Evolutionary conservation across 2,329 filamentous ascomycete genomes (phyloP), one percentile per base, ranked within the genome.

Genomic region (Aspergillus pseudoglaucus): DNA sequence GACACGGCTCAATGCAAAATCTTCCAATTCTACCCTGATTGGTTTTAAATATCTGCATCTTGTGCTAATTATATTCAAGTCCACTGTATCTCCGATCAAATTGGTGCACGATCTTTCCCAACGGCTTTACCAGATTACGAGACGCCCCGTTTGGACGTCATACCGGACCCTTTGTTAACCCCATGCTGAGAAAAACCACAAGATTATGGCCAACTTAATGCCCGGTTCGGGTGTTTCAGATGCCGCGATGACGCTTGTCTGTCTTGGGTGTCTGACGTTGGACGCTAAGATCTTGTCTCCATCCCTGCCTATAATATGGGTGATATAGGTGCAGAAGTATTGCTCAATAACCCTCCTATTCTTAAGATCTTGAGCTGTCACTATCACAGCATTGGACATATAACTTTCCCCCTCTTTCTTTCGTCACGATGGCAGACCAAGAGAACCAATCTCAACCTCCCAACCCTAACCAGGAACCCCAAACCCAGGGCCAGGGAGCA

Each of bases 351-450:
- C 20, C 25, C 4, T 27, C 7, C 4, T 30, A 22, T 22, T 22
- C 22, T 30, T 30, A 12, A 30, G 25, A 12, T 9, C 25, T 9
- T 12, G n/a, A 6, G 4, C 1, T 15, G 4, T 38, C 14, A 20
- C 38, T 35, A 45, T 40, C 42, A 30, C 4, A 22, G 42, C 51
- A 53, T 52, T 48, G 41, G 12, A n/a, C 44, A 42, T 37, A 22
- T 22, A 41, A 39, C 44, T 22, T 40, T 45, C 39, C 18, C 43
- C 45, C 37, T 14, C 20, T 42, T 49, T 56, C 44, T 45, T 50
- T 51, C 59, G 54, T 40, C 57, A 62, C 40, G 27, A 64, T 65
- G 61, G 55, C 62, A 53, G 61, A 64, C 53, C 60, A 62, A 37
- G 55, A 61, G 47, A 48, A 47, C 25, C 35, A 32, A 10, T 47